phyloP scores from a whole-genome alignment of 148 eudicot species.

The Fagopyrum tataricum region DNA sequence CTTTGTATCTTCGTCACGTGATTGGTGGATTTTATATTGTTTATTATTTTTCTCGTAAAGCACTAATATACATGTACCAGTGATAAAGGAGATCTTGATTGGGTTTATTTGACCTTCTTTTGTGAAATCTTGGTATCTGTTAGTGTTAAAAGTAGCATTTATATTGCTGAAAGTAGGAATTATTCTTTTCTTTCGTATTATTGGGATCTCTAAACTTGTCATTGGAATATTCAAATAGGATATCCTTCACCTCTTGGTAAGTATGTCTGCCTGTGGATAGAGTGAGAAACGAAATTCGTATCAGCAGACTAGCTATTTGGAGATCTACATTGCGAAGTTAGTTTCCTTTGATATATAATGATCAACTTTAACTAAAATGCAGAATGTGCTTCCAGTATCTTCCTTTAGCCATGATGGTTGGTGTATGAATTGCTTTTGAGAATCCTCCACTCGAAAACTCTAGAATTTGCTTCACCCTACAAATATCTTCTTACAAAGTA shows the following conservation, averaged over 20 bases:
- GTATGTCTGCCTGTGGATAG: background rate
- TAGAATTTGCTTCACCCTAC: background rate
- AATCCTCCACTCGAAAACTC: background rate
- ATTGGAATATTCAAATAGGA: background rate
- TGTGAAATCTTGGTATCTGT: background rate
- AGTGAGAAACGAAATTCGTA: background rate
- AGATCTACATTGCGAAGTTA: background rate
- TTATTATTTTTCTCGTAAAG: no score
- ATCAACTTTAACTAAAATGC: background rate
- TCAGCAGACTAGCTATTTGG: background rate
- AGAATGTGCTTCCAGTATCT: background rate
- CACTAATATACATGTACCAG: no score
- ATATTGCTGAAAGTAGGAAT: constrained; percentile 1
- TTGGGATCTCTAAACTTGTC: background rate
- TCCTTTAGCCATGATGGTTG: background rate
- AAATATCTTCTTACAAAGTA: background rate
- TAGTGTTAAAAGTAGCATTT: constrained; percentile 5
- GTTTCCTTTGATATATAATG: background rate
- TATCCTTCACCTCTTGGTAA: background rate
- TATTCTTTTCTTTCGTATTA: background rate
- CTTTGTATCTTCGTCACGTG: no score
- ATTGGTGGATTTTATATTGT: no score
- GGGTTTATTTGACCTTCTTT: background rate
- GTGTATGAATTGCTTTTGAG: background rate
- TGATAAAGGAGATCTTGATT: no score